phyloP scores from a whole-genome alignment of 768 basidiomycete genomes.

The Russula griseocarnosa region DNA sequence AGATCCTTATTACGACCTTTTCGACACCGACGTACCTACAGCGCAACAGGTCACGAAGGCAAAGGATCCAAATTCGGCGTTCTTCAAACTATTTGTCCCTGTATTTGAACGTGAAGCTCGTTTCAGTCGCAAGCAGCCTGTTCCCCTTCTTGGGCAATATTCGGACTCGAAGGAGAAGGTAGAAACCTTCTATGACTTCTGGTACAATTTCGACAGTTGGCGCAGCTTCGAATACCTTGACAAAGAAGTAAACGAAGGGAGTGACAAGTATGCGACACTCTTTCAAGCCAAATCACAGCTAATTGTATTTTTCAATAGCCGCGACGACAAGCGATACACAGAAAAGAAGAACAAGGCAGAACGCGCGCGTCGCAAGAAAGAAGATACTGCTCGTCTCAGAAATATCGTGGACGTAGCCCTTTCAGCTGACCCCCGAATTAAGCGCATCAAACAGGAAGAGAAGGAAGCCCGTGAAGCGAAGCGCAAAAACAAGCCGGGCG shows the following conservation, averaged over 20 bases:
- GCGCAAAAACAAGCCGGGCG: conserved; percentile 57
- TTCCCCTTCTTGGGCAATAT: conserved; percentile 69
- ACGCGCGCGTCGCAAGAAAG: conserved; percentile 94
- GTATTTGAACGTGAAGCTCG: conserved; percentile 89
- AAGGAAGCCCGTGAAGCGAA: conserved; percentile 92
- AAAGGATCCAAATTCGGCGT: conserved; percentile 50
- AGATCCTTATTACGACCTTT: conserved; percentile 68
- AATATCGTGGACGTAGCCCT: conserved; percentile 83
- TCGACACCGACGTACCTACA: conserved; percentile 76
- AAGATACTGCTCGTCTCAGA: conserved; percentile 88
- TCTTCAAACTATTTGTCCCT: conserved; percentile 72
- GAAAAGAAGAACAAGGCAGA: conserved; percentile 99
- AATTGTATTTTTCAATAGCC: conserved; percentile 43
- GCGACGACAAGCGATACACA: conserved; percentile 97
- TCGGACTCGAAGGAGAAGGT: conserved; percentile 77
- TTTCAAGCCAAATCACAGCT: neutral
- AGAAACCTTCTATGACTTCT: conserved; percentile 95
- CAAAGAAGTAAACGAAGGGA: conserved; percentile 98
- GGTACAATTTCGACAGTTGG: conserved; percentile 99
- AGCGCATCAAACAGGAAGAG: conserved; percentile 93
- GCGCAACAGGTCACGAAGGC: conserved; percentile 52
- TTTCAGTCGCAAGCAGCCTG: conserved; percentile 83
- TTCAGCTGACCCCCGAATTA: conserved; percentile 87
- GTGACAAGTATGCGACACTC: conserved; percentile 65
- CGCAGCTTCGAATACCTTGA: conserved; percentile 96